Evolutionary conservation across 2,329 filamentous ascomycete genomes (phyloP).

Genomic region (Stagonosporopsis vannaccii): DNA sequence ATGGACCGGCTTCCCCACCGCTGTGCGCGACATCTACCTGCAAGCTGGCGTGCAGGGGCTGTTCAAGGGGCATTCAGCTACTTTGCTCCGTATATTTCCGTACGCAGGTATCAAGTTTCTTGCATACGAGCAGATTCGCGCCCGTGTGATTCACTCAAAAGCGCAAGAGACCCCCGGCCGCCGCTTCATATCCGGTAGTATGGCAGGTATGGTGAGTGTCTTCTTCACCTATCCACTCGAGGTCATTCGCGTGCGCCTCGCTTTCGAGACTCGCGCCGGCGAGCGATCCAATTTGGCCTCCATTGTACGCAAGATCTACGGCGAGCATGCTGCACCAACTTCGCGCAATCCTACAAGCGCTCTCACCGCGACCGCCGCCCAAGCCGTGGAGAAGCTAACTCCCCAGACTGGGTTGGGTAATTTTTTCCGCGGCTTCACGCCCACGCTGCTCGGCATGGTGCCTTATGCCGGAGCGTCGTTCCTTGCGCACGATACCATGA

Average conservation of each 20-base stretch:
- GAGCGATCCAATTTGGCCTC: slow-evolving; percentile 72
- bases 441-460: slow-evolving; percentile 92
- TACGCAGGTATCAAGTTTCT: slow-evolving; percentile 98
- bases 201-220: slow-evolving; percentile 87
- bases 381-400: slow-evolving; percentile 60
- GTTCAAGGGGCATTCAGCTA: slow-evolving; percentile 94
- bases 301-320: slow-evolving; percentile 87
- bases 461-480: slow-evolving; percentile 97
- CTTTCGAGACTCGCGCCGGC: slow-evolving; percentile 87
- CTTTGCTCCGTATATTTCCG: slow-evolving; percentile 91
- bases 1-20: slow-evolving; percentile 82
- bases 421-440: slow-evolving; percentile 93
- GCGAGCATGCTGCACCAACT: slow-evolving; percentile 65
- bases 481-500: slow-evolving; percentile 89
- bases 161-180: slow-evolving; percentile 82
- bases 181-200: slow-evolving; percentile 74
- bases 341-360: slow-evolving; percentile 44
- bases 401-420: slow-evolving; percentile 78
- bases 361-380: slow-evolving; percentile 50
- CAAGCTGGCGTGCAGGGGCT: slow-evolving; percentile 78
- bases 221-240: slow-evolving; percentile 97
- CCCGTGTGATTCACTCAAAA: slow-evolving; percentile 73
- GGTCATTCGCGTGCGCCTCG: slow-evolving; percentile 87
- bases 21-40: slow-evolving; percentile 82
- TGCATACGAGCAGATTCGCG: slow-evolving; percentile 94